Evolutionary conservation across 257 asterid genomes (phyloP), one percentile per base, ranked within the genome.

Genomic region (Fraxinus excelsior): DNA sequence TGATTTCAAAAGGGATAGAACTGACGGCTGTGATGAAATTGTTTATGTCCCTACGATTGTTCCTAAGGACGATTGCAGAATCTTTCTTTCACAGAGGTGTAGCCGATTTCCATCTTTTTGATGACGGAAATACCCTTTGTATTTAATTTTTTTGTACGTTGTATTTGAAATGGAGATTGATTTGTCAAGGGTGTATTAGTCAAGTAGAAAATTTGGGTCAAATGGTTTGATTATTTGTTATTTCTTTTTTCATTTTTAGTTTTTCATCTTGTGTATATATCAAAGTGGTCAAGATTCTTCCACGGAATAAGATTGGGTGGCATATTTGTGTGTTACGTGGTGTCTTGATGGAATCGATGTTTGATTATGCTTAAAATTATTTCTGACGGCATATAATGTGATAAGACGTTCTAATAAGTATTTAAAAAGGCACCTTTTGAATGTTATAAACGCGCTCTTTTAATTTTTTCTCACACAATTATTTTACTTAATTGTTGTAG

Each of bases 11-110:
- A 80, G 99, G 84, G 92, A 86, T 34, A 58, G 72, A 84, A 73
- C 88, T 10, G 89, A 94, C 88, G 99, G 96, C 75, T 94, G 99
- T 72, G 96, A 92, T 90, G 97, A 91, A 6, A 90, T 92, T 80
- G 76, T 88, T 0, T 94, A 91, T 64, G 97, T 92, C 34, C 97
- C 97, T 7, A 94, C 97, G 1, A 90, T 94, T 35, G 96, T 88
- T 16, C 99, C 99, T 0, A 91, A 87, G 86, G 99, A 95, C 72
- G 98, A 92, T 68, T 95, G 99, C 85, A 83, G 78, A 77, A 92
- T 95, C 0, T 87, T 85, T 25, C 88, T 95, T 19, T 80, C 88
- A 0, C 88, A 18, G 82, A 80, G 91, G 84, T 81, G 95, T 81
- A 77, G 37, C 6, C 21, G 82, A 79, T 91, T 90, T 11, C 96